phyloP scores from a whole-genome alignment of 2,329 filamentous ascomycete genomes.

The Pezicula radicicola region DNA sequence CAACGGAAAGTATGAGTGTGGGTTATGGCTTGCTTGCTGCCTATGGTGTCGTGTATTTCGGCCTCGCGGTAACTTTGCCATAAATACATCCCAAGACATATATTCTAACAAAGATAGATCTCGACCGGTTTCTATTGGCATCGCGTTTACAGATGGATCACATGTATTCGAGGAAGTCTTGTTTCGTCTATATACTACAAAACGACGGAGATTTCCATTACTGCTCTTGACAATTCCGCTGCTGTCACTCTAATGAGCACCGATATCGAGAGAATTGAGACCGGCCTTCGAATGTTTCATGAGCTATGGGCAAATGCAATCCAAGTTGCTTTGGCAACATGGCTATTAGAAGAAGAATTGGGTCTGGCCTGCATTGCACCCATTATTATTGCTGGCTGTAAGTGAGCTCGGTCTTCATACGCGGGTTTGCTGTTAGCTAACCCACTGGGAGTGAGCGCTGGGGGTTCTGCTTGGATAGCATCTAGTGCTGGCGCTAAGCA shows the following conservation, averaged over 20 bases:
- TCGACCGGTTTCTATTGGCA: constrained; percentile 32
- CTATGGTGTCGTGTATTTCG: constrained; percentile 36
- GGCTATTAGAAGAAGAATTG: constrained; percentile 28
- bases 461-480: constrained; percentile 8
- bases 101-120: constrained; percentile 7
- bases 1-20: constrained; percentile 22
- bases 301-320: constrained; percentile 35
- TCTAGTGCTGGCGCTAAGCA: constrained; percentile 3
- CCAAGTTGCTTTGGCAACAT: constrained; percentile 32
- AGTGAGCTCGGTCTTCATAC: neutral
- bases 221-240: constrained; percentile 28
- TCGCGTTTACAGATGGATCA: constrained; percentile 32
- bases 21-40: constrained; percentile 39
- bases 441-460: constrained; percentile 25
- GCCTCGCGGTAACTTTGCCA: constrained; percentile 34
- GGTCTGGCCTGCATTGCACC: constrained; percentile 12
- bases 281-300: constrained; percentile 28
- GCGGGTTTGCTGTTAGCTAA: constrained; percentile 10
- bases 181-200: constrained; percentile 28
- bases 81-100: neutral
- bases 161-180: constrained; percentile 30
- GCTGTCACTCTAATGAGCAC: constrained; percentile 40
- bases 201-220: constrained; percentile 27
- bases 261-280: constrained; percentile 36
- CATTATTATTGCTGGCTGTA: constrained; percentile 13